Conservation (phyloP, 208 protist genomes). For the Vickermania spadyakhi region DNA sequence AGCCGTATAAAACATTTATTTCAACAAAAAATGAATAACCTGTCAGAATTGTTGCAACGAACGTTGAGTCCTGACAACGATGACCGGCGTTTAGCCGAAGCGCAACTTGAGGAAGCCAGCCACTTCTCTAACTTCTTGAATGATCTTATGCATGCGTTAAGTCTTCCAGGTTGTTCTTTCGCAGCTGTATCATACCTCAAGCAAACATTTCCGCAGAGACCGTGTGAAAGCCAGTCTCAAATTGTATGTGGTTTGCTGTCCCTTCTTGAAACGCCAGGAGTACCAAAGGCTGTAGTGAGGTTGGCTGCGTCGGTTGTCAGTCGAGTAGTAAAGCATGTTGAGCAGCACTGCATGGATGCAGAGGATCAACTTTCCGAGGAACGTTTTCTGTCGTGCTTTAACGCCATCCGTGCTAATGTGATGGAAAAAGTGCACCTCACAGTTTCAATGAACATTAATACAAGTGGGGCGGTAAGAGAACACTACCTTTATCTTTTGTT, state of each 20-base stretch:
- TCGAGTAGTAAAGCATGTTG: background rate
- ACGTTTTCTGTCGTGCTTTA: no score
- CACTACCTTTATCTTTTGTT: background rate
- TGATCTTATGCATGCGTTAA: background rate
- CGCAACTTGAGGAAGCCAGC: background rate
- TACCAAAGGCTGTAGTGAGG: background rate
- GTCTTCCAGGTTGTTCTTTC: background rate
- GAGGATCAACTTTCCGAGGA: no score
- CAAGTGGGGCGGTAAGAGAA: background rate
- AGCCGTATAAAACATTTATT: no score
- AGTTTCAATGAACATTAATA: no score
- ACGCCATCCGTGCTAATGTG: no score
- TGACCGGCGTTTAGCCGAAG: background rate
- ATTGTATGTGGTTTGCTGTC: background rate
- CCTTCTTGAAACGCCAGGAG: background rate
- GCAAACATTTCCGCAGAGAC: background rate
- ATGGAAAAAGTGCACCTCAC: no score
- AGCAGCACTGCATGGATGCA: background rate
- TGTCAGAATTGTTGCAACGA: background rate
- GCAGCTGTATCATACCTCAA: background rate
- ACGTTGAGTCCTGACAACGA: background rate
- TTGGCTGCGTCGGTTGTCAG: background rate
- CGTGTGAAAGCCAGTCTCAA: background rate
- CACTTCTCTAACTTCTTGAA: background rate
- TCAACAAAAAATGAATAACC: conserved; percentile 7